Evolutionary conservation across 345 rosid species (phyloP).

Genomic region (Populus nigra): DNA sequence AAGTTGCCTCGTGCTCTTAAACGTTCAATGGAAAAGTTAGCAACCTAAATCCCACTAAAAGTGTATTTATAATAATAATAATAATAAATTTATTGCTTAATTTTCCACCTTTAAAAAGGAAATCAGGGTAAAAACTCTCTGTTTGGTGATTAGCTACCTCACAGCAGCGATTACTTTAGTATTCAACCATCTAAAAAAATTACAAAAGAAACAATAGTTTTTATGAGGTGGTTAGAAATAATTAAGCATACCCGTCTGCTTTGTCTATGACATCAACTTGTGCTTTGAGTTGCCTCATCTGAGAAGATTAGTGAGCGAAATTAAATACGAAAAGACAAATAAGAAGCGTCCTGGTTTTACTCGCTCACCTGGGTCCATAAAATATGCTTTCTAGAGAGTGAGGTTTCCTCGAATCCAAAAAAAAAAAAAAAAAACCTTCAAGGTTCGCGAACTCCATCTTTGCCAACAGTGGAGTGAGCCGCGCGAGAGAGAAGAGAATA

Average conservation of each 20-base stretch:
- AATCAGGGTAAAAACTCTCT: too few relatives aligned
- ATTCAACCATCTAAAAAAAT: conserved; percentile 91
- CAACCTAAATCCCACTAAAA: too few relatives aligned
- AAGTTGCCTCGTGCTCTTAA: too few relatives aligned
- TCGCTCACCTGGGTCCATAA: too few relatives aligned
- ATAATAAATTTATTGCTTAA: too few relatives aligned
- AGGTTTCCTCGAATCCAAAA: too few relatives aligned
- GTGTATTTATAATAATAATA: too few relatives aligned
- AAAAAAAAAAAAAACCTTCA: conserved; percentile 46
- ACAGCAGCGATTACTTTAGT: conserved; percentile 96
- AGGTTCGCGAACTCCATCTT: conserved; percentile 81
- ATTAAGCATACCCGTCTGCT: conserved; percentile 66
- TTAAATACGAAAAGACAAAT: background rate
- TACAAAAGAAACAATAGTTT: conserved; percentile 9
- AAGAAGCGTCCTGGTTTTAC: too few relatives aligned
- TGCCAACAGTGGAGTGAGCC: background rate
- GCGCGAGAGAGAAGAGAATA: background rate
- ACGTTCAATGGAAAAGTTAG: too few relatives aligned
- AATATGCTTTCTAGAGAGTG: too few relatives aligned
- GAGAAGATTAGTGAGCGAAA: background rate
- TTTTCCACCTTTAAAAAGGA: too few relatives aligned
- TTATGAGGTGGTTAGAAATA: background rate
- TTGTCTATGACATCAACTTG: conserved; percentile 70
- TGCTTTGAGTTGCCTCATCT: conserved; percentile 95
- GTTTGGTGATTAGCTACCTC: conserved; percentile 45